Evolutionary conservation across 768 basidiomycete genomes (phyloP).

Genomic region (Tylopilus subfusipes): DNA sequence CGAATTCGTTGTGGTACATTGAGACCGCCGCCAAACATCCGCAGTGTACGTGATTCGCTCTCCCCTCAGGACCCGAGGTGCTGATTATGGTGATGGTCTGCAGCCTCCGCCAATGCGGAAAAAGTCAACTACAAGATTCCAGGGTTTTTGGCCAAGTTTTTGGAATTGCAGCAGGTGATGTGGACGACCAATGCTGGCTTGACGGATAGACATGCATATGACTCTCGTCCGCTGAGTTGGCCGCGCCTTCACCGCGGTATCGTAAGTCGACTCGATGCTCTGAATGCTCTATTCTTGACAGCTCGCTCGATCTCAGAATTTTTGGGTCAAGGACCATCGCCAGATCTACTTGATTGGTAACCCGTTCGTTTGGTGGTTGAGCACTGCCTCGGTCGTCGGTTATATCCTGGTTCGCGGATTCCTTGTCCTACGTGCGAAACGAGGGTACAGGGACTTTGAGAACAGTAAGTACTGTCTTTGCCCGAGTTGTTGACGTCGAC

Average conservation of each 20-base stretch:
- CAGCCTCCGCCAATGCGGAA: constrained; percentile 67
- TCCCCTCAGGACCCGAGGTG: background rate
- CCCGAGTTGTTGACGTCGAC: background rate
- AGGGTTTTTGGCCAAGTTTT: constrained; percentile 86
- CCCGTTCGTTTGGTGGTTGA: constrained; percentile 89
- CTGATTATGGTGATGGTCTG: background rate
- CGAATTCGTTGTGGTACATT: constrained; percentile 91
- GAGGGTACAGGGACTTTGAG: constrained; percentile 90
- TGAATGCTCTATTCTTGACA: background rate
- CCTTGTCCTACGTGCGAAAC: constrained; percentile 83
- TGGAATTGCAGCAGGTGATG: constrained; percentile 91
- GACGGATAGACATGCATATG: constrained; percentile 91
- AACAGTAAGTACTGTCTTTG: constrained; percentile 57
- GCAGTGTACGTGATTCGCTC: constrained; percentile 47
- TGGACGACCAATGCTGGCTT: constrained; percentile 96
- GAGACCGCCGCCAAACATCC: constrained; percentile 77
- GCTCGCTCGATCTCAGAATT: constrained; percentile 57
- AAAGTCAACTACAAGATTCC: constrained; percentile 92
- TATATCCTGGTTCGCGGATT: constrained; percentile 73
- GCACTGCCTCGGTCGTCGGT: constrained; percentile 62
- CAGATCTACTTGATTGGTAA: constrained; percentile 97
- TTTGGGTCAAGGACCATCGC: constrained; percentile 96
- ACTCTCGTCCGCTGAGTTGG: constrained; percentile 92
- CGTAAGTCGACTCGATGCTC: constrained; percentile 47
- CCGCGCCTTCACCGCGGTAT: constrained; percentile 90